Evolutionary conservation across 2,329 filamentous ascomycete genomes (phyloP), one percentile per base, ranked within the genome.

Genomic region (Bipolaris victoriae): DNA sequence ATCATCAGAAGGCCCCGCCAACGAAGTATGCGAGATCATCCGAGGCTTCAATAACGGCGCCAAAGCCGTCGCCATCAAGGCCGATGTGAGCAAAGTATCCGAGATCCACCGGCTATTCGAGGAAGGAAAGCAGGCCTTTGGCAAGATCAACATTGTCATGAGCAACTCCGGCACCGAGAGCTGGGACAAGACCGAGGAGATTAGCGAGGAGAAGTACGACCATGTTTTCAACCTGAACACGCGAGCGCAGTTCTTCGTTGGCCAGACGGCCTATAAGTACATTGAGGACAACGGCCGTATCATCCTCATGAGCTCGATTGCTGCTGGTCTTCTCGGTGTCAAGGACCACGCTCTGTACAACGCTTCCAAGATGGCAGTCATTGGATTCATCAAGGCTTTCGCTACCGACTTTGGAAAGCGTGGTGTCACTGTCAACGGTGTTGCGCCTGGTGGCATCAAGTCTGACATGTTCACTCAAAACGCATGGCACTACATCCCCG

Each of bases 381-480:
- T 90, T 71, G 88, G 88, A 45, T 87, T 90, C 79, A 86, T 88
- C 70, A 88, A 89, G 76, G 83, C 84, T 24, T 90, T 91, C 69
- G 85, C 88, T 7, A 88, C 88, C 50, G 88, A 91, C 77, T 90
- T 88, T 74, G 88, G 88, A 56, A 82, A 81, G 67, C 83, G 84
- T 68, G 83, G 86, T 49, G 87, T 90, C 70, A 90, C 88, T 0
- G 88, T 89, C 77, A 91, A 91, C 68, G 88, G 87, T 63, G 87
- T 90, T 45, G 88, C 88, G 1, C 88, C 88, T 1, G 88, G 88
- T 54, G 88, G 88, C 43, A 87, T 90, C 79, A 89, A 90, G 83
- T 87, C 83, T 41, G 90, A 92, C 75, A 92, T 92, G 89, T 92
- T 89, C 79, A 82, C 87, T 7, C 83, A 86, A 76, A 89, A 89